Evolutionary conservation across 352 stramenopile species (phyloP).

Genomic region (Plasmopara muralis): DNA sequence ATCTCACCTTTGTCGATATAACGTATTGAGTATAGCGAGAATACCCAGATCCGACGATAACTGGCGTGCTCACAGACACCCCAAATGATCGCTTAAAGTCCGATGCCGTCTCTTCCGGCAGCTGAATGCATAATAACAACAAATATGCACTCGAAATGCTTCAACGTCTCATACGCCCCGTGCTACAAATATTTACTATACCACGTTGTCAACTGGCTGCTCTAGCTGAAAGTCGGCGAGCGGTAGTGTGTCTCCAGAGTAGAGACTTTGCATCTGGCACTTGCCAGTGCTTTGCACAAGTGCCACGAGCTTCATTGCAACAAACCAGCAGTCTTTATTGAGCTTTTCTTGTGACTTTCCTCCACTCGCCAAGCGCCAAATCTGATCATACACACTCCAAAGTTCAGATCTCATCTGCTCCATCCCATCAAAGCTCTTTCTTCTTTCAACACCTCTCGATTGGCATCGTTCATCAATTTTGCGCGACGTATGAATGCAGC

Average conservation of each 20-base stretch:
- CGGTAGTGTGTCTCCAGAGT: slow-evolving; percentile 58
- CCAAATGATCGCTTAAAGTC: slow-evolving; percentile 60
- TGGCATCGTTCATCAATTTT: slow-evolving; percentile 74
- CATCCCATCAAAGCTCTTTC: not conserved
- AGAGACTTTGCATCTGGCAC: slow-evolving; percentile 79
- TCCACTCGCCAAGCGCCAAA: slow-evolving; percentile 83
- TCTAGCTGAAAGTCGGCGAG: slow-evolving; percentile 80
- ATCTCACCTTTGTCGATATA: slow-evolving; percentile 72
- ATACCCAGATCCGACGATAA: slow-evolving; percentile 75
- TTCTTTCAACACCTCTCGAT: slow-evolving; percentile 50
- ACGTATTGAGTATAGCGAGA: slow-evolving; percentile 85
- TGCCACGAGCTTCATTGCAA: slow-evolving; percentile 87
- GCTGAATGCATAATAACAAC: slow-evolving; percentile 18
- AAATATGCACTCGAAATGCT: slow-evolving; percentile 1
- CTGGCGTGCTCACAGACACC: slow-evolving; percentile 69
- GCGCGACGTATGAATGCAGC: slow-evolving; percentile 78
- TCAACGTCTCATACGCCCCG: not conserved
- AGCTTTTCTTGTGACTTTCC: slow-evolving; percentile 82
- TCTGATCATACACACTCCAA: slow-evolving; percentile 26
- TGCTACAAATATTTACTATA: slow-evolving; percentile 11
- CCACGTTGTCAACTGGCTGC: slow-evolving; percentile 70
- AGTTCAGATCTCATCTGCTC: not conserved
- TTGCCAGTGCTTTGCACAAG: slow-evolving; percentile 79
- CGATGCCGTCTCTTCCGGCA: slow-evolving; percentile 36
- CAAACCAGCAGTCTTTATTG: slow-evolving; percentile 86